These are phyloP conservation scores for Termitomyces bulborhizus DNA, from an alignment of 768 basidiomycete species.

Conservation along the genomic window DNA sequence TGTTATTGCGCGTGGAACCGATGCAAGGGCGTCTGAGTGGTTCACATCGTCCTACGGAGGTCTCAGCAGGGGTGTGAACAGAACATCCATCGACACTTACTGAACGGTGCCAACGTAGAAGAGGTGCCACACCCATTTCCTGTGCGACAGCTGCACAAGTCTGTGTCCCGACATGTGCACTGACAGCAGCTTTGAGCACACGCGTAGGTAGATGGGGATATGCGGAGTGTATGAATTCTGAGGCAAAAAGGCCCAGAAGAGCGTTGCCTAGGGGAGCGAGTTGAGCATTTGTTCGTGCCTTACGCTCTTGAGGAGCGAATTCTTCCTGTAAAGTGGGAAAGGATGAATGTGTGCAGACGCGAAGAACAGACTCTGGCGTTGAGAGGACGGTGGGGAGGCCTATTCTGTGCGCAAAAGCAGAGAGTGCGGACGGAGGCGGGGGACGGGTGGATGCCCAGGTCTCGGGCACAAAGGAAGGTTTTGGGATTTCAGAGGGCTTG, in stretches of 20 bases:
- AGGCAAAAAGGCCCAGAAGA: constrained; percentile 83
- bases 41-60: constrained; percentile 45
- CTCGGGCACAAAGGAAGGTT: constrained; percentile 52
- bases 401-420: constrained; percentile 72
- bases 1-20: constrained; percentile 79
- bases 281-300: constrained; percentile 65
- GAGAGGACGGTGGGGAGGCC: constrained; percentile 57
- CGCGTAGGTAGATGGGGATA: constrained; percentile 92
- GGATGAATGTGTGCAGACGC: constrained; percentile 78
- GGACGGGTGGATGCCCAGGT: constrained; percentile 69
- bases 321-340: constrained; percentile 49
- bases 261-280: constrained; percentile 78
- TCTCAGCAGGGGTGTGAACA: not conserved
- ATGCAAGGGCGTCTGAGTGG: constrained; percentile 84
- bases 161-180: constrained; percentile 84
- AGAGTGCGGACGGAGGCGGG: constrained; percentile 62
- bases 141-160: constrained; percentile 82
- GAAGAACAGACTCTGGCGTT: constrained; percentile 51
- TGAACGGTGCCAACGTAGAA: constrained; percentile 77
- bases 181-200: constrained; percentile 86
- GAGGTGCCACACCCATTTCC: constrained; percentile 73
- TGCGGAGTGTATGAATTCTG: constrained; percentile 72
- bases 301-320: constrained; percentile 48
- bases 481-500: constrained; percentile 23
- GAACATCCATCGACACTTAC: constrained; percentile 34